Base-by-base conservation (phyloP, 2,329 filamentous ascomycete species). In the Fusarium agapanthi region DNA sequence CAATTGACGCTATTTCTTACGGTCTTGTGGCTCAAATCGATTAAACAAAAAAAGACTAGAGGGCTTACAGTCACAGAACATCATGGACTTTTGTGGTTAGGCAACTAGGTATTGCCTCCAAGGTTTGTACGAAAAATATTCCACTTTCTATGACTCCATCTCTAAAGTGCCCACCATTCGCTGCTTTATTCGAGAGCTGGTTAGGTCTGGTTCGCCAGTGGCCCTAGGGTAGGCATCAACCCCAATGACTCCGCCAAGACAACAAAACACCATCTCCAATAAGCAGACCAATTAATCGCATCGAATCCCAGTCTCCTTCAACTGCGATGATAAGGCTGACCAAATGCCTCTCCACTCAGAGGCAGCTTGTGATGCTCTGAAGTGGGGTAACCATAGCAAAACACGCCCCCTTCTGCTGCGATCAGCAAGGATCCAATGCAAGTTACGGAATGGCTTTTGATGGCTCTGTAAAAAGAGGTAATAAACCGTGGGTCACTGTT, bases 211-310 rank as follows among this genome's bases (percentile, higher is more conserved):
- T n/a, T 34, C 41, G 43, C 34, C 41, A 32, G 16, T 1, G 9
- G 4, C 12, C 35, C 16, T 40, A 61, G 59, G 59, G 59, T 59
- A 62, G 53, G 60, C 60, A 47, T n/a, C 59, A 57, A 38, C 20
- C 0, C 30, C 1, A 18, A 22, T 38, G 50, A 53, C 34, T 28
- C 47, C 24, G 14, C 41, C 14, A 30, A 26, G 20, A 24, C 15
- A n/a, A 43, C 28, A 32, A 48, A 34, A 26, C 38, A 32, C 16
- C 38, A 56, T 56, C 11, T 16, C 11, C 22, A 54, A 26, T 4
- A 43, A 18, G 13, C 24, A 28, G 16, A n/a, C 28, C 20, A 35
- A 35, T 32, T 20, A 18, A 58, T 18, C 24, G 14, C 24, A 26
- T 26, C n/a, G 8, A 22, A 9, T 32, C 45, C 45, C 28, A 13